Percentiles rank a stretch among this genome's conserved stretches.
phyloP scores from a whole-genome alignment of 2,329 filamentous ascomycete species.

The Colletotrichum echinochloae region DNA sequence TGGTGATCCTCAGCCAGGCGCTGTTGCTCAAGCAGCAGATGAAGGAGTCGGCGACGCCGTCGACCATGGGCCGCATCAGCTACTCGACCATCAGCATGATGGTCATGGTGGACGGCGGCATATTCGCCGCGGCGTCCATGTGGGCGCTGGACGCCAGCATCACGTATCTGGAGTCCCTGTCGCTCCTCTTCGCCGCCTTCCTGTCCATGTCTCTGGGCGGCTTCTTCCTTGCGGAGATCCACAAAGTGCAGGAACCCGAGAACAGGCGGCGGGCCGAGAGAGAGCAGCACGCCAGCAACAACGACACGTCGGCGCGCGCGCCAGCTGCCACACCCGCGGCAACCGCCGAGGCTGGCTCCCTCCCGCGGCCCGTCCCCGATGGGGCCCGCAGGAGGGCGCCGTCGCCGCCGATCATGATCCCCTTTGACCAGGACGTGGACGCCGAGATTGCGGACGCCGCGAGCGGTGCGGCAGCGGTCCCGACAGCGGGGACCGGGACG shows the following conservation, averaged over 20 bases:
- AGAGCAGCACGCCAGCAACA: conserved; percentile 43
- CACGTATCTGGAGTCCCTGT: conserved; percentile 67
- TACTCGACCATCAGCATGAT: conserved; percentile 72
- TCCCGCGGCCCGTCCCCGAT: conserved; percentile 58
- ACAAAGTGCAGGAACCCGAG: conserved; percentile 71
- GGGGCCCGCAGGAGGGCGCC: conserved; percentile 43
- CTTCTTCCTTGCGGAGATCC: conserved; percentile 70
- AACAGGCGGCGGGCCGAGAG: conserved; percentile 56
- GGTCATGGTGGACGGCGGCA: conserved; percentile 71
- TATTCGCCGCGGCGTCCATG: conserved; percentile 66
- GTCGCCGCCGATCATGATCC: conserved; percentile 67
- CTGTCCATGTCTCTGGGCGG: conserved; percentile 69
- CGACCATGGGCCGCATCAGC: conserved; percentile 74
- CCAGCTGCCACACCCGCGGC: conserved; percentile 44
- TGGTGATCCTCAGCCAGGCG: conserved; percentile 71
- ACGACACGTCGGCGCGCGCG: conserved; percentile 42
- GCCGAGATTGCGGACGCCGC: conserved; percentile 62
- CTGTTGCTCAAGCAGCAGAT: conserved; percentile 73
- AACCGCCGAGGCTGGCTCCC: conserved; percentile 47
- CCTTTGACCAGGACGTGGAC: conserved; percentile 73
- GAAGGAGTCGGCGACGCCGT: conserved; percentile 75
- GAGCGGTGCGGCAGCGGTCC: conserved; percentile 46
- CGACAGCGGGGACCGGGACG: conserved; percentile 31
- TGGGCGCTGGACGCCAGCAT: conserved; percentile 68
- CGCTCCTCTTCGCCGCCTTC: conserved; percentile 63